Evolutionary conservation across 768 basidiomycete species (phyloP), one percentile per base, ranked within the genome.

Genomic region (Xanthoconium purpureum): DNA sequence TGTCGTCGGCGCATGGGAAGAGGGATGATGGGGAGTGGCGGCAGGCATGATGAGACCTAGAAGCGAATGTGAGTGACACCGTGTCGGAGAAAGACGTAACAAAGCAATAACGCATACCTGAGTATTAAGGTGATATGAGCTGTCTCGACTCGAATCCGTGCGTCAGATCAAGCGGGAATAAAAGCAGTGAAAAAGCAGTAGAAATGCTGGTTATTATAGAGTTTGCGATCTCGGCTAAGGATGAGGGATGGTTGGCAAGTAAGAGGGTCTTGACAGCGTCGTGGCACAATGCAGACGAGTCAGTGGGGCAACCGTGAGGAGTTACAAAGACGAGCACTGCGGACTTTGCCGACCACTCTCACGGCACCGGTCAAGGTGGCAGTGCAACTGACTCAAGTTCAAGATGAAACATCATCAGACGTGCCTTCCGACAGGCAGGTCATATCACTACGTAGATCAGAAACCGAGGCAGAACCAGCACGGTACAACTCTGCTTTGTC

Each of bases 361-460:
- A 58, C 71, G 67, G 70, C 49, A 54, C 71, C 67, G 69, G 15
- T 17, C 3, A 24, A 24, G 4, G 57, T 43, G 30, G 58, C 71
- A 60, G 60, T 50, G 68, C 67, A 52, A 33, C 30, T 47, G 46
- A 47, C 46, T 51, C 55, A 57, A 54, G 24, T 24, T 24, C 24
- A 24, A 24, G 24, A 24, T 24, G 24, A 24, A 24, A 24, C 87
- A 87, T 61, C 73, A 75, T 49, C 75, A 69, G 3, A 78, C 78
- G 54, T 61, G 44, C 24, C 76, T 89, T 11, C 75, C 82, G 8
- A 88, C 87, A 0, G 85, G 86, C 5, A 74, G 80, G 36, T 77
- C 75, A 8, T 89, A 89, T 62, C 87, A 88, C 61, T 89, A 87
- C 69, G 76, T 89, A 57, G 88, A 91, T 67, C 82, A 90, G 69